phyloP scores from a whole-genome alignment of 2,329 filamentous ascomycete genomes.

The Calonectria pauciramosa region DNA sequence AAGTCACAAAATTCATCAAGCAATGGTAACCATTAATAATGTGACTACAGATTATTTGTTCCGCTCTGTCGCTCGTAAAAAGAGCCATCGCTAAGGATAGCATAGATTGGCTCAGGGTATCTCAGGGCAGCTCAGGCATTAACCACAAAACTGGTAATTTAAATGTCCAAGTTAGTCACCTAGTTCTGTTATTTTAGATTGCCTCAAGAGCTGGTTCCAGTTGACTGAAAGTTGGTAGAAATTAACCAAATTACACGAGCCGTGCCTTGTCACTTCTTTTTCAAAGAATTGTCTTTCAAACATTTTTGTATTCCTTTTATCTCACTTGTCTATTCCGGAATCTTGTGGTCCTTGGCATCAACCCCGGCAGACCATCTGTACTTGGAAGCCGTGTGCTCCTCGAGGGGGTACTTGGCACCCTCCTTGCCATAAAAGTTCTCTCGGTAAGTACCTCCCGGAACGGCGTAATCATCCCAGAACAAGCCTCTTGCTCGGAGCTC shows the following conservation, averaged over 20 bases:
- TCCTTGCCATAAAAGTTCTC: conserved; percentile 70
- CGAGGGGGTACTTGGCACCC: conserved; percentile 63
- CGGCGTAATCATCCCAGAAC: conserved; percentile 68
- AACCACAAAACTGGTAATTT: too few relatives aligned
- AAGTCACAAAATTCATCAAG: too few relatives aligned
- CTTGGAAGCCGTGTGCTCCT: conserved; percentile 65
- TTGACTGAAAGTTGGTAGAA: not conserved
- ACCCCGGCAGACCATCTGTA: conserved; percentile 57
- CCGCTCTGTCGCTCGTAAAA: too few relatives aligned
- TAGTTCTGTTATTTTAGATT: too few relatives aligned
- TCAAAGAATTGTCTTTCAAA: not conserved
- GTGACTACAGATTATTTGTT: too few relatives aligned
- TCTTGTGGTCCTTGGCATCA: conserved; percentile 37
- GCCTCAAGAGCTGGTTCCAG: not conserved
- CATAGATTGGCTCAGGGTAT: too few relatives aligned
- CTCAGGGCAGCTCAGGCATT: too few relatives aligned
- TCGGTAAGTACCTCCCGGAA: conserved; percentile 70
- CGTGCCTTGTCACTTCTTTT: not conserved
- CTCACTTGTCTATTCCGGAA: conserved; percentile 28
- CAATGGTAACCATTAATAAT: too few relatives aligned
- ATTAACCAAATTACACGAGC: not conserved
- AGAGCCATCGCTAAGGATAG: too few relatives aligned
- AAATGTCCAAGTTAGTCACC: too few relatives aligned
- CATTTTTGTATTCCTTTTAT: not conserved
- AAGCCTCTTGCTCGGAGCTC: conserved; percentile 72